phyloP scores from a whole-genome alignment of 352 stramenopile genomes.

The Globisporangium ultimum region DNA sequence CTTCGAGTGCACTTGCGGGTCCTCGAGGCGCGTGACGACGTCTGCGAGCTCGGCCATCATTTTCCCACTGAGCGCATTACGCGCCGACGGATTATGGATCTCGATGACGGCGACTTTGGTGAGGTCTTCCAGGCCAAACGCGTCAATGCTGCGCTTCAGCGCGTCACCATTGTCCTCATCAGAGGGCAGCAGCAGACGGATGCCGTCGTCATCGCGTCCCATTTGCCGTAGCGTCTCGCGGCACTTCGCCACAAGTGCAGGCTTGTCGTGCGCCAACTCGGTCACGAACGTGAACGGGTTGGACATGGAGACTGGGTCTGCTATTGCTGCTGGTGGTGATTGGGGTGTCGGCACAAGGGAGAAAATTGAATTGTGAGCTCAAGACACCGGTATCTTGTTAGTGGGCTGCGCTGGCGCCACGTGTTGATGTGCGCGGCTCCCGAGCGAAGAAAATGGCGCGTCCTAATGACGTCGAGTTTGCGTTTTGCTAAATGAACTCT shows the following conservation, averaged over 20 bases:
- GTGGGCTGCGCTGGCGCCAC: too few species aligned
- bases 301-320: slow-evolving; percentile 12
- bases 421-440: too few species aligned
- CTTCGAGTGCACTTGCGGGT: slow-evolving; percentile 37
- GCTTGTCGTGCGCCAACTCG: slow-evolving; percentile 31
- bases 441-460: too few species aligned
- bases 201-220: slow-evolving; percentile 27
- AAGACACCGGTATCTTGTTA: too few species aligned
- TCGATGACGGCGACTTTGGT: slow-evolving; percentile 57
- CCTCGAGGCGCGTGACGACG: slow-evolving; percentile 56
- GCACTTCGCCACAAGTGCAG: slow-evolving; percentile 30
- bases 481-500: background rate
- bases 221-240: slow-evolving; percentile 47
- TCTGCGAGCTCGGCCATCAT: slow-evolving; percentile 89
- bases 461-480: background rate
- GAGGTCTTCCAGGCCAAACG: slow-evolving; percentile 21
- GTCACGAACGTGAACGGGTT: slow-evolving; percentile 55
- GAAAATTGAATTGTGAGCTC: too few species aligned
- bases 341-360: too few species aligned
- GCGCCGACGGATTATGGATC: slow-evolving; percentile 60
- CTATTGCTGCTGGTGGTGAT: background rate
- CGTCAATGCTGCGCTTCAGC: slow-evolving; percentile 4
- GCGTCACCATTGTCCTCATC: background rate
- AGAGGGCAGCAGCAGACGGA: slow-evolving; percentile 35
- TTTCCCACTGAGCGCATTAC: slow-evolving; percentile 78